These are phyloP conservation scores for Oropetium thomaeum DNA, from an alignment of 176 grass and related monocot genomes.

Conservation along the genomic window DNA sequence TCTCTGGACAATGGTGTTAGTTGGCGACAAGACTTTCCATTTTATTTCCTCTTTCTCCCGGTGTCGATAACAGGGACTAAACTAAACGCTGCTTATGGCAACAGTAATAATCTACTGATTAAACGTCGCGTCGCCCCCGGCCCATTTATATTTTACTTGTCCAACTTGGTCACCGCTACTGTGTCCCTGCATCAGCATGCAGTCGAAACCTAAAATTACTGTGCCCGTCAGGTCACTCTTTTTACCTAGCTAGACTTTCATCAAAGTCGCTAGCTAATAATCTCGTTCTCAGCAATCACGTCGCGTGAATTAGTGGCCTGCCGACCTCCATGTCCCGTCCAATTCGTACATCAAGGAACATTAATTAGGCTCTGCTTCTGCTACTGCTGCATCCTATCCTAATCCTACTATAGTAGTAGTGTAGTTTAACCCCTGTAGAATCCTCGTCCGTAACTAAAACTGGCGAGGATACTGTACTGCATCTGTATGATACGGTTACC, in stretches of 20 bases:
- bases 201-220: not conserved
- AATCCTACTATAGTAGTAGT: too few relatives aligned
- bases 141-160: not conserved
- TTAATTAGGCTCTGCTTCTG: not conserved
- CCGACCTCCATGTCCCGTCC: constrained; percentile 35
- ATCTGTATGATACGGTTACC: not conserved
- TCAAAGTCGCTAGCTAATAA: constrained; percentile 4
- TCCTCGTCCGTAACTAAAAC: not conserved
- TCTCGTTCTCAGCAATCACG: constrained; percentile 2
- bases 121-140: not conserved
- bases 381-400: not conserved
- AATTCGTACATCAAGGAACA: not conserved
- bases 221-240: not conserved
- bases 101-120: constrained; percentile 11
- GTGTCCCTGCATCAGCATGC: too few relatives aligned
- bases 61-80: not conserved
- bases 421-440: too few relatives aligned
- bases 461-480: too few relatives aligned
- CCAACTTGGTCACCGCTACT: not conserved
- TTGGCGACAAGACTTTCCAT: constrained; percentile 6
- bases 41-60: not conserved
- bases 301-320: not conserved
- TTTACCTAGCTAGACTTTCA: not conserved
- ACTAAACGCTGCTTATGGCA: not conserved
- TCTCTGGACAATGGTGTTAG: constrained; percentile 15